phyloP scores from a whole-genome alignment of 129 eudicot genomes.

The Centella asiatica region DNA sequence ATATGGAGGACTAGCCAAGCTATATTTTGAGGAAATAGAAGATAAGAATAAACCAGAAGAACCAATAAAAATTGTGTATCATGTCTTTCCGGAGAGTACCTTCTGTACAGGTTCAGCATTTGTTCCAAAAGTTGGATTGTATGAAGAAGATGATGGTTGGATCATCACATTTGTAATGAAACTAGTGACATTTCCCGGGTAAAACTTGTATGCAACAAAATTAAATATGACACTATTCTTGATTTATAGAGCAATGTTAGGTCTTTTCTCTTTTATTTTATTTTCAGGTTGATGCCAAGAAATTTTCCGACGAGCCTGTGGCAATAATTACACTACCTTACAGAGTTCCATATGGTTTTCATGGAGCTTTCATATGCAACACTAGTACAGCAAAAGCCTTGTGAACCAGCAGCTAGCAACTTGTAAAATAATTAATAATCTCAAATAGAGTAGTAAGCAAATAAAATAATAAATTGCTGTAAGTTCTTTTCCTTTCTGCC shows the following conservation, averaged over 20 bases:
- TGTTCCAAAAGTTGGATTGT: constrained; percentile 23
- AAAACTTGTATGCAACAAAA: too few relatives aligned
- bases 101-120: constrained; percentile 41
- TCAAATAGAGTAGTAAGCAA: too few relatives aligned
- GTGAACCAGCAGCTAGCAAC: too few relatives aligned
- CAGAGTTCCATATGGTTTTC: constrained; percentile 60
- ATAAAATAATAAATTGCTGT: too few relatives aligned
- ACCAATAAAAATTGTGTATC: constrained; percentile 25
- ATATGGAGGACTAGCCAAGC: constrained; percentile 7
- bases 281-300: constrained; percentile 41
- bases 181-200: constrained; percentile 29
- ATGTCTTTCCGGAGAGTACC: constrained; percentile 30
- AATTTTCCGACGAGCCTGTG: constrained; percentile 33
- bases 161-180: constrained; percentile 41
- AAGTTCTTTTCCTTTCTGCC: too few relatives aligned
- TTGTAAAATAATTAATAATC: too few relatives aligned
- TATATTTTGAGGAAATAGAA: not conserved
- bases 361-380: constrained; percentile 57
- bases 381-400: too few relatives aligned
- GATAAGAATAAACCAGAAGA: constrained; percentile 3
- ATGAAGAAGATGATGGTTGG: constrained; percentile 57
- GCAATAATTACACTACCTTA: constrained; percentile 31
- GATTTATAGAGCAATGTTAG: too few relatives aligned
- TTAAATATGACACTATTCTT: too few relatives aligned
- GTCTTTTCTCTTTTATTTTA: not conserved